These are phyloP conservation scores for Papiliotrema laurentii DNA, from an alignment of 1,284 basidiomycete genomes.

Conservation along the genomic window DNA sequence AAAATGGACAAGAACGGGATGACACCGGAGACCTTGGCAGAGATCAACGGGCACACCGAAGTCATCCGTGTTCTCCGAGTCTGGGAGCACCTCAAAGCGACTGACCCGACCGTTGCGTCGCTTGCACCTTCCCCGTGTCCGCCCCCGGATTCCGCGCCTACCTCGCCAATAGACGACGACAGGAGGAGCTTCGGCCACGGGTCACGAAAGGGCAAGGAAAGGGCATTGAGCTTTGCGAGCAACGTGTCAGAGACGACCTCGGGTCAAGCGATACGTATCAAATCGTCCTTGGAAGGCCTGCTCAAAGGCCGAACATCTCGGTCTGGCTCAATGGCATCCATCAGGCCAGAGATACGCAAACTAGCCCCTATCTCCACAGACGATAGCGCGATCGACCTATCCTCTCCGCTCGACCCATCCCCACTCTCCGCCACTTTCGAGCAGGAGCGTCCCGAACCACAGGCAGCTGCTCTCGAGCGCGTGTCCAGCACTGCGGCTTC, in stretches of 20 bases:
- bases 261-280: conserved; percentile 14
- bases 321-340: conserved; percentile 6
- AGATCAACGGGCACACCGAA: conserved; percentile 47
- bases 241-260: conserved; percentile 21
- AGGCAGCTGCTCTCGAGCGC: not conserved
- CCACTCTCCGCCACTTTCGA: too few species aligned
- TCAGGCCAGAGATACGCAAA: conserved; percentile 2
- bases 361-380: not conserved
- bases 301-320: conserved; percentile 10
- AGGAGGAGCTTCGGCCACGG: conserved; percentile 1
- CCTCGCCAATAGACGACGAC: conserved; percentile 3
- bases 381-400: not conserved
- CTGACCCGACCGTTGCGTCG: conserved; percentile 8
- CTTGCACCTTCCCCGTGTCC: conserved; percentile 2
- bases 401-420: not conserved
- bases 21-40: conserved; percentile 59
- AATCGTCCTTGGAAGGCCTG: conserved; percentile 23
- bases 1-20: conserved; percentile 80
- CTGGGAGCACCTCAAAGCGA: conserved; percentile 35
- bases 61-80: conserved; percentile 45
- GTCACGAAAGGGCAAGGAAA: conserved; percentile 35
- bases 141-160: not conserved
- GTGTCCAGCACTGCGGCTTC: not conserved
- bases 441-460: too few species aligned
- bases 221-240: conserved; percentile 30